Conservation (phyloP, 495 filamentous ascomycete genomes). For the Neurospora tetrasperma region DNA sequence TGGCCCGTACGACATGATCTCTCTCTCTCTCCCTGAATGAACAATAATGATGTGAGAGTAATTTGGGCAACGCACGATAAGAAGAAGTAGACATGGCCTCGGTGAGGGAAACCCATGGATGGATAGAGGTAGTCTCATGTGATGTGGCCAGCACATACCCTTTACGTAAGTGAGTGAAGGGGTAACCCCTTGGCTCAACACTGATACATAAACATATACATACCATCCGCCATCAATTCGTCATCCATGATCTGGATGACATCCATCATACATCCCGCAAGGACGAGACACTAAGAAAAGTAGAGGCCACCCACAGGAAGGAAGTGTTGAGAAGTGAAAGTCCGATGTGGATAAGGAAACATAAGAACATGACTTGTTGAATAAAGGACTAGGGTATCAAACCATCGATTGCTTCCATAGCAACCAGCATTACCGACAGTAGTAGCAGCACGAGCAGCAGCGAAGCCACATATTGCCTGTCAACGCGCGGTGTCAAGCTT, state of each 20-base stretch:
- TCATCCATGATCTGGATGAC: neutral
- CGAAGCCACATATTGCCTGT: neutral
- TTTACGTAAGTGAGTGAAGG: neutral
- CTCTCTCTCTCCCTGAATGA: neutral
- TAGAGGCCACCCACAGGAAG: neutral
- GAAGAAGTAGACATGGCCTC: neutral
- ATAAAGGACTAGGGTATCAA: neutral
- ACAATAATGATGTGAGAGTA: neutral
- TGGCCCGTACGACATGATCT: neutral
- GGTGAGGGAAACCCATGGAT: neutral
- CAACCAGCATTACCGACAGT: neutral
- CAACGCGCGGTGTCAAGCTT: neutral
- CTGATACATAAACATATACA: neutral
- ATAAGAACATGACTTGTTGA: neutral
- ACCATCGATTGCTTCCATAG: neutral
- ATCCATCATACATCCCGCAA: neutral
- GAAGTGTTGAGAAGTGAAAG: neutral
- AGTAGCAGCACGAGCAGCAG: neutral
- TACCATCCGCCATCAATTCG: neutral
- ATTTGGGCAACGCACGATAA: neutral
- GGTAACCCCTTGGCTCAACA: neutral
- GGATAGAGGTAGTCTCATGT: neutral
- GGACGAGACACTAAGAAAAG: neutral
- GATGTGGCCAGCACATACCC: neutral
- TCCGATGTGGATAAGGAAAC: neutral